phyloP scores from a whole-genome alignment of 768 basidiomycete genomes.

The Roridomyces roridus region DNA sequence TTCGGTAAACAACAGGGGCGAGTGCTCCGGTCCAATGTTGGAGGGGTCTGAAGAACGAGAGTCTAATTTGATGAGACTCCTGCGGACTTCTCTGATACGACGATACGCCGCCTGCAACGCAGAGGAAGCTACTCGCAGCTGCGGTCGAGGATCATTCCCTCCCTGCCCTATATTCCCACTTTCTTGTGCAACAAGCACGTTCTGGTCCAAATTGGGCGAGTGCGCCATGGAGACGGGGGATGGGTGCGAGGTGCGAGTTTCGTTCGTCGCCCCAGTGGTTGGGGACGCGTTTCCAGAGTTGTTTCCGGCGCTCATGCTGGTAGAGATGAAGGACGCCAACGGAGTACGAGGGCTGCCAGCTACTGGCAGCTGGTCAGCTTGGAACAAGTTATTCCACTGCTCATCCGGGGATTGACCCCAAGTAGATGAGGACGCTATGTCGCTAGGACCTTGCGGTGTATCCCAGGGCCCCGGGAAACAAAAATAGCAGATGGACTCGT shows the following conservation, averaged over 20 bases:
- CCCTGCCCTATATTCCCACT: slow-evolving; percentile 23
- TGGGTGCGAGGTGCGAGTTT: slow-evolving; percentile 30
- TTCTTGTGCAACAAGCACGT: slow-evolving; percentile 5
- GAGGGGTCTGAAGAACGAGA: slow-evolving; percentile 24
- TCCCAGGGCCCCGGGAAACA: too few relatives aligned
- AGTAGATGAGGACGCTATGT: too few relatives aligned
- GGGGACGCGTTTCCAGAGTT: neutral
- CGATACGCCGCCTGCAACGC: slow-evolving; percentile 61
- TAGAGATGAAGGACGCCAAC: too few relatives aligned
- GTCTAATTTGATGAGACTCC: slow-evolving; percentile 51
- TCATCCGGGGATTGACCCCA: too few relatives aligned
- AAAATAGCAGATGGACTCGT: neutral
- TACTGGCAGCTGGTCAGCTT: too few relatives aligned
- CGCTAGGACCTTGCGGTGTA: too few relatives aligned
- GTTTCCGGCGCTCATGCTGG: slow-evolving; percentile 33
- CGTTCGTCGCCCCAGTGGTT: neutral
- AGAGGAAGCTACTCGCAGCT: slow-evolving; percentile 56
- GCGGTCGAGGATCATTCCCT: slow-evolving; percentile 35
- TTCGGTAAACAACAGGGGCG: slow-evolving; percentile 16
- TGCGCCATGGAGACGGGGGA: slow-evolving; percentile 34
- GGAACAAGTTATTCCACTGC: too few relatives aligned
- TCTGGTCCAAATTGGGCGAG: slow-evolving; percentile 20
- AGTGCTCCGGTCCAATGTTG: slow-evolving; percentile 46
- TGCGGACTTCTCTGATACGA: slow-evolving; percentile 60
- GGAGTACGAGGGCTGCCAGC: neutral